phyloP scores from a whole-genome alignment of 2,329 filamentous ascomycete species.

The Sphaerulina populicola region DNA sequence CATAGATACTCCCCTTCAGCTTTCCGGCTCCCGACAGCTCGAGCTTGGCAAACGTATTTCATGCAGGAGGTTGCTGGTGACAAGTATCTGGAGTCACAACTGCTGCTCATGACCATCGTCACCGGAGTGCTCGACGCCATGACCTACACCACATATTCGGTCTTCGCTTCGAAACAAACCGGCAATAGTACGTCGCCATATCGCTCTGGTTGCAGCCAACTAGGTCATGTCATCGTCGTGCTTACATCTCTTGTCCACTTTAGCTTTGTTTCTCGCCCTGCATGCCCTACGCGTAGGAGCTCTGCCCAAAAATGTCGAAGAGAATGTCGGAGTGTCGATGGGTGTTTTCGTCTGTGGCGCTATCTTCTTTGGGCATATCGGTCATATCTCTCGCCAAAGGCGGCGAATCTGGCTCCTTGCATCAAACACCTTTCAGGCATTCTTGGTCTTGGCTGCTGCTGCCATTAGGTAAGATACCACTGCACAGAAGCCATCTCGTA shows the following conservation, averaged over 20 bases:
- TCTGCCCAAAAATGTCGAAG: slow-evolving; percentile 14
- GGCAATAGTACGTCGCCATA: slow-evolving; percentile 30
- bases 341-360: slow-evolving; percentile 24
- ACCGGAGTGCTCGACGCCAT: slow-evolving; percentile 27
- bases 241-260: background rate
- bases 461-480: slow-evolving; percentile 17
- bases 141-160: slow-evolving; percentile 26
- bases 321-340: slow-evolving; percentile 24
- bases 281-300: slow-evolving; percentile 16
- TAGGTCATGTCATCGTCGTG: background rate
- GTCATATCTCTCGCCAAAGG: slow-evolving; percentile 20
- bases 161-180: slow-evolving; percentile 28
- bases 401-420: slow-evolving; percentile 25
- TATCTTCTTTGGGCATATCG: slow-evolving; percentile 25
- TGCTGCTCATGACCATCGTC: slow-evolving; percentile 26
- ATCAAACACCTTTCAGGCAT: slow-evolving; percentile 21
- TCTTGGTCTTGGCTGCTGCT: slow-evolving; percentile 22
- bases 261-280: slow-evolving; percentile 19
- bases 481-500: too few species aligned
- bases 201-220: background rate
- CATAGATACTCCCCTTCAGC: background rate
- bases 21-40: slow-evolving; percentile 9
- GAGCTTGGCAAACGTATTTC: slow-evolving; percentile 22
- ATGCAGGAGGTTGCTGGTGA: slow-evolving; percentile 25
- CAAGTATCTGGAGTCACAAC: slow-evolving; percentile 22